Conservation (phyloP, 169 alveolate genomes). For the Plasmodium blacklocki region DNA sequence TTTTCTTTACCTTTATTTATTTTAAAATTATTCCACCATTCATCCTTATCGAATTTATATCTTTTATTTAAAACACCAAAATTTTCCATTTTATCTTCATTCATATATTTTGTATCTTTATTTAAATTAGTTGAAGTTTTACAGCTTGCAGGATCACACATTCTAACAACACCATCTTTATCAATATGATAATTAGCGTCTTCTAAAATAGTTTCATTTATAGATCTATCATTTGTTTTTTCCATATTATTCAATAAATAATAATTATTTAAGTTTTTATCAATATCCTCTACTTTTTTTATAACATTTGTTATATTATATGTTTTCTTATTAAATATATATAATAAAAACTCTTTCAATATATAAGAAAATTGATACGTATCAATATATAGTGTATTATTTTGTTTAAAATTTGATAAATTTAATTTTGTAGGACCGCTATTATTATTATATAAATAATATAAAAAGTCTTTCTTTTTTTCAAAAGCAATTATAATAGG, state of each 20-base stretch:
- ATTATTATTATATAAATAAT: constrained; percentile 23
- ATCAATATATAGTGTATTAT: constrained; percentile 43
- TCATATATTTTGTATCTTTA: background rate
- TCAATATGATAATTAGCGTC: background rate
- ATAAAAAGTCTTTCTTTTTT: constrained; percentile 61
- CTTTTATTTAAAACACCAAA: too few species aligned
- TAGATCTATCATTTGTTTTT: too few species aligned
- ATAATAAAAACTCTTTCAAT: constrained; percentile 32
- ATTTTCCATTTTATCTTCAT: background rate
- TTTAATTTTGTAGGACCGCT: constrained; percentile 10
- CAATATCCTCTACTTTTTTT: constrained; percentile 11
- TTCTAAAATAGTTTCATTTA: too few species aligned
- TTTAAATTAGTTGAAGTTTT: background rate
- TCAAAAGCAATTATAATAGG: constrained; percentile 63
- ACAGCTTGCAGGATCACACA: background rate
- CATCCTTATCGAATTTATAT: too few species aligned
- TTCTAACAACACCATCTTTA: background rate
- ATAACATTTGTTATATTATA: constrained; percentile 6
- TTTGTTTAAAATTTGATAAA: constrained; percentile 12
- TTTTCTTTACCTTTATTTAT: too few species aligned
- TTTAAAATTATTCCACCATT: too few species aligned
- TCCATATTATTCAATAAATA: too few species aligned
- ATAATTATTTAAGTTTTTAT: background rate
- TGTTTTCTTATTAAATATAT: constrained; percentile 6
- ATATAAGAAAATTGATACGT: constrained; percentile 37